Evolutionary conservation across 306 rosid species (phyloP).

Genomic region (Trichosanthes cucumerina): DNA sequence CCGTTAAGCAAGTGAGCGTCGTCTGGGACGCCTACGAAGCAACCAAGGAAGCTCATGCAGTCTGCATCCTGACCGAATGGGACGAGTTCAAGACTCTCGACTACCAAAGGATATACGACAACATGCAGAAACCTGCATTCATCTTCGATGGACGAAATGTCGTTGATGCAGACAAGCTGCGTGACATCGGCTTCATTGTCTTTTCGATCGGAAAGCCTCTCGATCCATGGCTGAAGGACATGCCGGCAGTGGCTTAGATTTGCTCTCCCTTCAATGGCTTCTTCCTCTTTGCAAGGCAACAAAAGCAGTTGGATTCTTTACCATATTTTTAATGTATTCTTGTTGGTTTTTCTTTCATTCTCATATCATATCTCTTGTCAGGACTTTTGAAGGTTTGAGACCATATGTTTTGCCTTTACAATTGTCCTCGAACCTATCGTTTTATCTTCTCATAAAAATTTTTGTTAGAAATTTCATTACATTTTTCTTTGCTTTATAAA

Average conservation of each 20-base stretch:
- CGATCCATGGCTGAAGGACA: slow-evolving; percentile 85
- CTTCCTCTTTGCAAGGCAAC: not conserved
- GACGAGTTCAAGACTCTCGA: slow-evolving; percentile 86
- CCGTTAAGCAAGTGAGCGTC: slow-evolving; percentile 71
- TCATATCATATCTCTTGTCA: slow-evolving; percentile 1
- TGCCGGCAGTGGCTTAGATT: slow-evolving; percentile 75
- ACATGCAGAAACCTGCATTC: slow-evolving; percentile 85
- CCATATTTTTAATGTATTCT: slow-evolving; percentile 8
- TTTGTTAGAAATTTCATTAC: slow-evolving; percentile 8
- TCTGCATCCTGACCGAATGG: slow-evolving; percentile 90
- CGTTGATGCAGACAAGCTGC: slow-evolving; percentile 37
- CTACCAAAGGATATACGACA: slow-evolving; percentile 61
- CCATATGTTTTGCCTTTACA: slow-evolving; percentile 6
- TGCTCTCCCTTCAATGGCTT: not conserved
- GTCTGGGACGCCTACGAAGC: slow-evolving; percentile 85
- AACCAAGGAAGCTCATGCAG: slow-evolving; percentile 70
- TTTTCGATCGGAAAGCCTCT: slow-evolving; percentile 86
- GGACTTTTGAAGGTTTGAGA: slow-evolving; percentile 2
- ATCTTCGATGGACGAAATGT: slow-evolving; percentile 79
- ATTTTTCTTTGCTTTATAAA: not conserved
- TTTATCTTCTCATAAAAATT: not conserved
- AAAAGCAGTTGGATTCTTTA: slow-evolving; percentile 4
- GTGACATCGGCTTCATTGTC: slow-evolving; percentile 87
- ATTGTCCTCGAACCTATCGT: not conserved
- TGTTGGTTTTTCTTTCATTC: slow-evolving; percentile 2